Conservation (phyloP, 2,329 filamentous ascomycete genomes). For the Diaporthe eres region DNA sequence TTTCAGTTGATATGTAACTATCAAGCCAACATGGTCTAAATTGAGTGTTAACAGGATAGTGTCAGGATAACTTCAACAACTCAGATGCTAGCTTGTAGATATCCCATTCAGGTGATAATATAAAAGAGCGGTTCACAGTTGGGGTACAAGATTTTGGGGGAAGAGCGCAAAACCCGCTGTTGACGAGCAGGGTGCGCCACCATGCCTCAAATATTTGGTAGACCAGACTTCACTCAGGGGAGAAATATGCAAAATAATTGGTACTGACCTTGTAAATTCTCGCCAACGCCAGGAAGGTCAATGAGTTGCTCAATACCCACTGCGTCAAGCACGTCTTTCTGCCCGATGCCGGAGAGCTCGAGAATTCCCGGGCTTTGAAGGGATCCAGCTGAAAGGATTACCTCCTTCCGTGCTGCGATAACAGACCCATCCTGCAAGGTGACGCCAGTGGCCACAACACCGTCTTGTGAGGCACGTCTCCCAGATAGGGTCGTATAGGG, state of each 20-base stretch:
- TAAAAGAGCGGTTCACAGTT: background rate
- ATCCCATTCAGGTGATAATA: background rate
- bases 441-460: slow-evolving; percentile 44
- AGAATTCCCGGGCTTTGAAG: slow-evolving; percentile 56
- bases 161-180: too few relatives aligned
- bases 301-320: slow-evolving; percentile 57
- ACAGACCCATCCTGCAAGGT: slow-evolving; percentile 46
- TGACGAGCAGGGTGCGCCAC: background rate
- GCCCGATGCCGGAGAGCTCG: slow-evolving; percentile 55
- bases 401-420: slow-evolving; percentile 55
- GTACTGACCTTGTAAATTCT: slow-evolving; percentile 64
- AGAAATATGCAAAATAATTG: background rate
- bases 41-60: slow-evolving; percentile 58
- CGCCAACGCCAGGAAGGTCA: slow-evolving; percentile 62
- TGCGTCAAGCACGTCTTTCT: slow-evolving; percentile 57
- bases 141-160: too few relatives aligned
- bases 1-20: slow-evolving; percentile 47
- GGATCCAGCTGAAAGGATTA: slow-evolving; percentile 60
- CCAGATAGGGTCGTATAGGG: slow-evolving; percentile 28
- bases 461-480: slow-evolving; percentile 43
- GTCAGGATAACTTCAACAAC: slow-evolving; percentile 44
- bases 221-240: background rate
- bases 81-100: too few relatives aligned
- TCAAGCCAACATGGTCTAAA: slow-evolving; percentile 55
- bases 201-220: background rate